Conservation (phyloP, 805 yeast genomes). For the Wickerhamiella kurtzmanii region DNA sequence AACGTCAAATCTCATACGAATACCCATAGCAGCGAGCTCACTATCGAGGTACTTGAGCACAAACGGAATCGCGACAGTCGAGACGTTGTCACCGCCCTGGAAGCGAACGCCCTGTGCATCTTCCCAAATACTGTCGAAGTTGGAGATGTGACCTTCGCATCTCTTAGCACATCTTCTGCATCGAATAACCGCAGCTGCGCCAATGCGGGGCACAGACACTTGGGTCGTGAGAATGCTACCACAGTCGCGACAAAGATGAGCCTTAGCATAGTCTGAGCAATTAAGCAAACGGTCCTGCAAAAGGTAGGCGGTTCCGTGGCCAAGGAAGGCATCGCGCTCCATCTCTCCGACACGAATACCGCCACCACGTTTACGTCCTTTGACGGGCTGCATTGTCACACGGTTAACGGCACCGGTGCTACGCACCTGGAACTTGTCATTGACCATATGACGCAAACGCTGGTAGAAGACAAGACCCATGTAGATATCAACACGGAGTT, state of each 20-base stretch:
- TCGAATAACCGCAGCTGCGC: constrained; percentile 59
- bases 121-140: constrained; percentile 63
- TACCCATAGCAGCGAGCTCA: constrained; percentile 96
- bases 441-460: constrained; percentile 97
- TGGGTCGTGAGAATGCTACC: constrained; percentile 87
- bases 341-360: constrained; percentile 99
- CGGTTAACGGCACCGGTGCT: constrained; percentile 97
- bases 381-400: constrained; percentile 97
- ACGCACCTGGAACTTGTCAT: constrained; percentile 98
- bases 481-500: constrained; percentile 87
- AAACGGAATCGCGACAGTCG: constrained; percentile 92
- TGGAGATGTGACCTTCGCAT: constrained; percentile 35
- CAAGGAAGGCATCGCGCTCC: constrained; percentile 98
- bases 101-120: constrained; percentile 90
- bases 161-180: constrained; percentile 85
- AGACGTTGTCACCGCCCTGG: constrained; percentile 85
- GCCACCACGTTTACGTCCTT: constrained; percentile 97
- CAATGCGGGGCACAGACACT: constrained; percentile 80
- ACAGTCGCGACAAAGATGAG: constrained; percentile 80
- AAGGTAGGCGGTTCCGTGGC: constrained; percentile 93
- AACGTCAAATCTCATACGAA: constrained; percentile 78
- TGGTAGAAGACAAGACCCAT: constrained; percentile 96
- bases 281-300: constrained; percentile 89
- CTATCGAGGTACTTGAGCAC: constrained; percentile 90
- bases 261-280: constrained; percentile 90